phyloP scores from a whole-genome alignment of 31 red algal species.

The Asparagopsis taxiformis region DNA sequence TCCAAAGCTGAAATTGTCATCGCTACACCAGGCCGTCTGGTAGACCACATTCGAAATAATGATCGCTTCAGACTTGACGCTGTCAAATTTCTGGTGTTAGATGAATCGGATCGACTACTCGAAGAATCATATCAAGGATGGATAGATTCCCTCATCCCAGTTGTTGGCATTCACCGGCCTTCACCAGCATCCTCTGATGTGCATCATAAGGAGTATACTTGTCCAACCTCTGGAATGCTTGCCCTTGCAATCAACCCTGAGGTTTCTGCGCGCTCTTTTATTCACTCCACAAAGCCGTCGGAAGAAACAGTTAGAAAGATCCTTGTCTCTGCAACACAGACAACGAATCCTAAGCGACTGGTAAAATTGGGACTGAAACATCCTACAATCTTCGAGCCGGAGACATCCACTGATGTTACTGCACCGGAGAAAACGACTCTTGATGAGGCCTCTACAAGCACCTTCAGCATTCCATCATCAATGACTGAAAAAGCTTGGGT shows the following conservation, averaged over 20 bases:
- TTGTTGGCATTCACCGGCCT: constrained; percentile 19
- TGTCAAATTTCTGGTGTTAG: constrained; percentile 81
- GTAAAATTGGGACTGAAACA: constrained; percentile 49
- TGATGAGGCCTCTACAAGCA: no score
- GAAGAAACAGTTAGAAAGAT: constrained; percentile 79
- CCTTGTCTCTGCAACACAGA: constrained; percentile 96
- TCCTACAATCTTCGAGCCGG: constrained; percentile 1
- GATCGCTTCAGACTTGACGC: constrained; percentile 42
- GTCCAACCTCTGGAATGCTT: constrained; percentile 26
- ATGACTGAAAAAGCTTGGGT: constrained; percentile 52
- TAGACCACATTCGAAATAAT: constrained; percentile 60
- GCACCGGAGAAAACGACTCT: no score
- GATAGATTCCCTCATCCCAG: constrained; percentile 55
- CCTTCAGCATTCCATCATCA: constrained; percentile 44
- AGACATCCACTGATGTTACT: neutral
- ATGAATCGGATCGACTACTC: constrained; percentile 96
- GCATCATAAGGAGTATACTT: neutral
- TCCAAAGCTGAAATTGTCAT: constrained; percentile 72
- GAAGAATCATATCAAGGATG: constrained; percentile 73
- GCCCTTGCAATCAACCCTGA: constrained; percentile 31
- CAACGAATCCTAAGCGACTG: constrained; percentile 73
- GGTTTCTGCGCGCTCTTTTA: constrained; percentile 4
- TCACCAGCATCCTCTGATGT: neutral
- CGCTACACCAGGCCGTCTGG: constrained; percentile 89
- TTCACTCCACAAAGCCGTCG: constrained; percentile 7